A percentile compares a stretch with the other conserved stretches of the same genome.
phyloP scores from a whole-genome alignment of 768 basidiomycete species.

The Collybia sp. region DNA sequence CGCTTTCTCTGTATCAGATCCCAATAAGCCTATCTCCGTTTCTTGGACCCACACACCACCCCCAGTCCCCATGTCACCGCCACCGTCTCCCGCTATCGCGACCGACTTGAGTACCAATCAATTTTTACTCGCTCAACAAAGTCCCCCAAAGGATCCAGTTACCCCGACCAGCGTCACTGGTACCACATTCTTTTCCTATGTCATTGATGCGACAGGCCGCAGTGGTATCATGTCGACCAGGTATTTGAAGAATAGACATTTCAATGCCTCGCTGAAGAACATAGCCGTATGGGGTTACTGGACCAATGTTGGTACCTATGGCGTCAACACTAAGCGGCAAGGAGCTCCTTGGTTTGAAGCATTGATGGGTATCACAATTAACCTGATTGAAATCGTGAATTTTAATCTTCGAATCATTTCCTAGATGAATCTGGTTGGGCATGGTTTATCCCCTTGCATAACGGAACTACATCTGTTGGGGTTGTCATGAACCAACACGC shows the following conservation, averaged over 20 bases:
- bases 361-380: slow-evolving; percentile 44
- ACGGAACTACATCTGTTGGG: slow-evolving; percentile 58
- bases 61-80: slow-evolving; percentile 33
- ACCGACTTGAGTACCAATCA: slow-evolving; percentile 14
- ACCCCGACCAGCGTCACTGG: slow-evolving; percentile 27
- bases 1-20: slow-evolving; percentile 34
- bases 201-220: slow-evolving; percentile 76
- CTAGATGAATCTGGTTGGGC: slow-evolving; percentile 65
- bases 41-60: slow-evolving; percentile 46
- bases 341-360: slow-evolving; percentile 72
- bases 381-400: neutral
- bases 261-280: slow-evolving; percentile 67
- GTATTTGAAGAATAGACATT: slow-evolving; percentile 66
- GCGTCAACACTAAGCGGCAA: slow-evolving; percentile 39
- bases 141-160: slow-evolving; percentile 5
- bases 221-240: slow-evolving; percentile 63
- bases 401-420: neutral
- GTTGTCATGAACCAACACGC: slow-evolving; percentile 54
- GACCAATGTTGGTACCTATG: slow-evolving; percentile 49
- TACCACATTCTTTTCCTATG: slow-evolving; percentile 56
- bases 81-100: slow-evolving; percentile 30
- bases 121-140: slow-evolving; percentile 11
- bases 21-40: slow-evolving; percentile 45
- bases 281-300: slow-evolving; percentile 80
- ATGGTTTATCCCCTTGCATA: slow-evolving; percentile 68